phyloP scores from a whole-genome alignment of 192 early-diverging fungal species.

The Powellomyces hirtus region DNA sequence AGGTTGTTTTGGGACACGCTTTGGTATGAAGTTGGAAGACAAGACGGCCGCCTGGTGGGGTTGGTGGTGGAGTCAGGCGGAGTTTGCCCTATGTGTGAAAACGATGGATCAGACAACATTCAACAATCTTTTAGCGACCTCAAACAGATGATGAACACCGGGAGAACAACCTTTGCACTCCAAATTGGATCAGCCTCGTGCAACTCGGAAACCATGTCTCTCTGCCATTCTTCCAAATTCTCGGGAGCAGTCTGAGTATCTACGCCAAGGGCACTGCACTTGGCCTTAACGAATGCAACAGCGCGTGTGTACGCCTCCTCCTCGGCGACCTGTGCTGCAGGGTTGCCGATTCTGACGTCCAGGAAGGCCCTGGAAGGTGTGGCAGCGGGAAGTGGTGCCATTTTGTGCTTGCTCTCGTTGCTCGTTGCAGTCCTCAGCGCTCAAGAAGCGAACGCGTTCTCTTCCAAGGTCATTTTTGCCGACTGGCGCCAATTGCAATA shows the following conservation, averaged over 20 bases:
- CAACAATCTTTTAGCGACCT: too few species aligned
- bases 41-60: constrained; percentile 63
- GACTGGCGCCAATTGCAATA: too few species aligned
- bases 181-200: constrained; percentile 10
- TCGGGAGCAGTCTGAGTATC: background rate
- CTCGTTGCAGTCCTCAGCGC: too few species aligned
- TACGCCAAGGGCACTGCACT: constrained; percentile 1
- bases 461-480: too few species aligned
- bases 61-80: background rate
- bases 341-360: constrained; percentile 22
- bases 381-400: background rate
- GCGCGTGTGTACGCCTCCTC: constrained; percentile 4
- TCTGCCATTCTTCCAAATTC: constrained; percentile 15
- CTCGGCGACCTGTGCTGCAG: background rate
- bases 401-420: too few species aligned
- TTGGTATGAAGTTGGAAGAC: constrained; percentile 61
- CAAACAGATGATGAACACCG: too few species aligned
- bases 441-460: too few species aligned
- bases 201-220: constrained; percentile 11
- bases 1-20: constrained; percentile 68
- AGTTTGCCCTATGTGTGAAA: constrained; percentile 7
- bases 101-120: background rate
- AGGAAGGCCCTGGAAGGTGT: constrained; percentile 5
- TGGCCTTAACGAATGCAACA: background rate
- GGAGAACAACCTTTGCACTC: constrained; percentile 2